A percentile compares a stretch with the other conserved stretches of the same genome.
These are phyloP conservation scores for Aureobasidium sp. DNA, from an alignment of 2,329 filamentous ascomycete species.

Conservation along the genomic window DNA sequence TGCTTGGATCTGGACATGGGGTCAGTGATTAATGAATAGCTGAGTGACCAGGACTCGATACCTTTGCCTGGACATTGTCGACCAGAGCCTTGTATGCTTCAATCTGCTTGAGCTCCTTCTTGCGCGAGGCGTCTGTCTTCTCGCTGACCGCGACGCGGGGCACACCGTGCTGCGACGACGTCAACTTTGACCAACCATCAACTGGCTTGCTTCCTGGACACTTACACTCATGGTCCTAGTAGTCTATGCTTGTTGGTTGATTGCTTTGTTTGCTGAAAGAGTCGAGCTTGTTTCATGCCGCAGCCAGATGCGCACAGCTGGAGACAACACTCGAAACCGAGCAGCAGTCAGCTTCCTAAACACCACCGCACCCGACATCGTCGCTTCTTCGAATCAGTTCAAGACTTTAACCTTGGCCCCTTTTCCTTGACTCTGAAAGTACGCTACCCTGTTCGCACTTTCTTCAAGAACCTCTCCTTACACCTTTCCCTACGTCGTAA, in stretches of 20 bases:
- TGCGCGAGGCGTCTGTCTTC: constrained; percentile 61
- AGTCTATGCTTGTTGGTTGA: background rate
- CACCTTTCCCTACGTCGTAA: background rate
- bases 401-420: background rate
- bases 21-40: background rate
- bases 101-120: constrained; percentile 69
- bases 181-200: constrained; percentile 1
- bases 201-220: background rate
- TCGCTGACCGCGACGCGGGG: constrained; percentile 52
- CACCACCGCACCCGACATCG: background rate
- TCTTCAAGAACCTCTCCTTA: background rate
- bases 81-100: constrained; percentile 67
- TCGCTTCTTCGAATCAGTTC: constrained; percentile 1
- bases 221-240: constrained; percentile 1
- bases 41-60: constrained; percentile 26
- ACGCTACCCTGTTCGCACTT: constrained; percentile 8
- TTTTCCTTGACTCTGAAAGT: background rate
- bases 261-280: background rate
- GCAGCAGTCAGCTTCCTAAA: background rate
- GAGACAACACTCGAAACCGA: background rate
- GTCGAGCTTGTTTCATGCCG: background rate
- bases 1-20: constrained; percentile 31
- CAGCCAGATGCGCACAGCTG: background rate
- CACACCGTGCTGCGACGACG: constrained; percentile 64
- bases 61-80: constrained; percentile 58